These are phyloP conservation scores for Penicillium sp. DNA, from an alignment of 2,329 filamentous ascomycete species.

Conservation along the genomic window DNA sequence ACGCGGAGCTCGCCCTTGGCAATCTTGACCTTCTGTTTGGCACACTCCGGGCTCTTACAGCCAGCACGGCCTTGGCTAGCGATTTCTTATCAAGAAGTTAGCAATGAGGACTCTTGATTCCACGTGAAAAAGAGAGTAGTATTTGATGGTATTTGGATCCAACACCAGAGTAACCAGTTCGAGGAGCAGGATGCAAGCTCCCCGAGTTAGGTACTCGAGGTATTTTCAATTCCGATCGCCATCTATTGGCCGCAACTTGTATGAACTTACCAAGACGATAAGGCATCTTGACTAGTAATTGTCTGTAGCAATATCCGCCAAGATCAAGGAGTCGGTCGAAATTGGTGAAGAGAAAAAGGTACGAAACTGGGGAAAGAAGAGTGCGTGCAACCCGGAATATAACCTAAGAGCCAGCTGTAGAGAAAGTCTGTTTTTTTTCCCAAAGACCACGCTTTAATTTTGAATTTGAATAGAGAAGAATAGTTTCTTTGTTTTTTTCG, in stretches of 20 bases:
- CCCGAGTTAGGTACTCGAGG: not conserved
- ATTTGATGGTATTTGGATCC: not conserved
- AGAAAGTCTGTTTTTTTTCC: not conserved
- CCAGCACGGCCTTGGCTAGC: conserved; percentile 67
- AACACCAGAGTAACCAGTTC: not conserved
- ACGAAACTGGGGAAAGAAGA: not conserved
- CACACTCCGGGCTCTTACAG: conserved; percentile 72
- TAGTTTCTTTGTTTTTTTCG: not conserved
- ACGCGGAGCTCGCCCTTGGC: conserved; percentile 73
- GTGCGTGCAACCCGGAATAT: not conserved
- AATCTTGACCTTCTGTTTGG: conserved; percentile 66
- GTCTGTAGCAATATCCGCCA: not conserved
- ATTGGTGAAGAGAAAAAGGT: not conserved
- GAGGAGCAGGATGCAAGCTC: not conserved
- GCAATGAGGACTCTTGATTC: not conserved
- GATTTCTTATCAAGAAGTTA: conserved; percentile 54
- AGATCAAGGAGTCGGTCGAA: not conserved
- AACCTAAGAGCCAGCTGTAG: not conserved
- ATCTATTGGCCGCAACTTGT: not conserved
- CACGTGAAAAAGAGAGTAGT: too few species aligned
- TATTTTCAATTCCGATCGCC: not conserved
- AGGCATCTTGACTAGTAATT: conserved; percentile 11
- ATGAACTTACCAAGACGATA: conserved; percentile 29
- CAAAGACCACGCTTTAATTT: too few species aligned
- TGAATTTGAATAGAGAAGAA: not conserved